Evolutionary conservation across 305 asterid species (phyloP).

Genomic region (Fraxinus xanthoxyloides): DNA sequence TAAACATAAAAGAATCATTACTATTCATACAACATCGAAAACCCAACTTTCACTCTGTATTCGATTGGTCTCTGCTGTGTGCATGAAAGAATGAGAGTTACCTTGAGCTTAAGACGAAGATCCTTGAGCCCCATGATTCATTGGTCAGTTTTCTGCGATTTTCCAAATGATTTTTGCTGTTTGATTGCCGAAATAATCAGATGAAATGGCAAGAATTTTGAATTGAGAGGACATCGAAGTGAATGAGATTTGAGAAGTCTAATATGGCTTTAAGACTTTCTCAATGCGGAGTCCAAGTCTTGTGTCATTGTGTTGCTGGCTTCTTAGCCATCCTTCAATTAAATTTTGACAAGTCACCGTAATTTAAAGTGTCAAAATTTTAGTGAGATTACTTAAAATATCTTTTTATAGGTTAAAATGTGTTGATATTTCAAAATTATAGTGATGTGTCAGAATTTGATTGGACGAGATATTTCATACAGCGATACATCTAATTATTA

Average conservation of each 20-base stretch:
- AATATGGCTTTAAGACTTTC: background rate
- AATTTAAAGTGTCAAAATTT: background rate
- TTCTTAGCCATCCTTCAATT: background rate
- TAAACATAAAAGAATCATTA: background rate
- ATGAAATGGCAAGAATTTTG: background rate
- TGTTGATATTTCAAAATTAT: background rate
- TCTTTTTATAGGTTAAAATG: background rate
- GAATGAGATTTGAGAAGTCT: conserved; percentile 20
- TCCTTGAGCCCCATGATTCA: conserved; percentile 43
- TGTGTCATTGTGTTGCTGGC: background rate
- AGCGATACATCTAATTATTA: background rate
- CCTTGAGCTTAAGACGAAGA: conserved; percentile 51
- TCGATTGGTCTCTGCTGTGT: background rate
- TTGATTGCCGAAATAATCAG: background rate
- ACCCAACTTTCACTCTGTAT: background rate
- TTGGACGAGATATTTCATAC: background rate
- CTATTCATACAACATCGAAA: background rate
- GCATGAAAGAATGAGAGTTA: conserved; percentile 1
- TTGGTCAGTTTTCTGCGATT: background rate
- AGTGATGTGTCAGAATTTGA: background rate
- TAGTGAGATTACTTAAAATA: background rate
- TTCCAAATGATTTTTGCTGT: background rate
- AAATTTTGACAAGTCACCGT: background rate
- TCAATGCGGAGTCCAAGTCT: background rate
- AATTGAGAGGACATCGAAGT: conserved; percentile 12